Evolutionary conservation across 2,329 filamentous ascomycete genomes (phyloP), one percentile per base, ranked within the genome.

Genomic region (Beauveria sp.): DNA sequence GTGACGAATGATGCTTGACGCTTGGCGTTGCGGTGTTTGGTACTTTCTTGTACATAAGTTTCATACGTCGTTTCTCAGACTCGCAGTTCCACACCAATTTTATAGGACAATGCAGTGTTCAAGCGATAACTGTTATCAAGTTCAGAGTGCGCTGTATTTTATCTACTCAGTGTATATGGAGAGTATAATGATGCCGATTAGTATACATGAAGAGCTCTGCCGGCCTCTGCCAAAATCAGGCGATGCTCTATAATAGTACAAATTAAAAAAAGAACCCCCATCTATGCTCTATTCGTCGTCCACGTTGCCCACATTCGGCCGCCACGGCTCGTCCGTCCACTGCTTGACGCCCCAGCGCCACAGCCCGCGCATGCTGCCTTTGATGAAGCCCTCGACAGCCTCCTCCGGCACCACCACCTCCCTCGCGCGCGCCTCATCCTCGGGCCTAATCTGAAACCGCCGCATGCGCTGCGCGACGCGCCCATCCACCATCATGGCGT

Each of bases 381-480:
- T 88, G 67, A 85, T 81, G 79, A 85, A 86, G 20, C 87, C 88
- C 72, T 89, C 84, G 63, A 91, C 75, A 70, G 90, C 86, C 68
- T 87, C 85, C 72, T 87, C 82, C 0, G 86, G 83, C 16, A 88
- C 80, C 30, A 79, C 79, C 59, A 92, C 84, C 61, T 77, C 75
- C 51, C 80, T 78, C 1, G 87, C 87, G 61, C 86, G 81, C 42
- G 81, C 83, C 72, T 93, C 89, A 42, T 92, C 87, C 62, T 89
- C 88, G 0, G 83, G 76, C 14, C 74, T 77, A 26, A 96, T 75
- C 70, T 88, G 82, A 69, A 95, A 96, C 58, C 84, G 84, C 61
- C 89, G 82, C 93, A 98, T 97, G 58, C 91, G 86, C 68, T 81
- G 80, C 5, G 83, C 84, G 64, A 97, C 86, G 43, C 93, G 83